Percentiles rank a stretch among this genome's conserved stretches.
Conservation (phyloP, 2,329 filamentous ascomycete genomes). For the Erysiphe neolycopersici region DNA sequence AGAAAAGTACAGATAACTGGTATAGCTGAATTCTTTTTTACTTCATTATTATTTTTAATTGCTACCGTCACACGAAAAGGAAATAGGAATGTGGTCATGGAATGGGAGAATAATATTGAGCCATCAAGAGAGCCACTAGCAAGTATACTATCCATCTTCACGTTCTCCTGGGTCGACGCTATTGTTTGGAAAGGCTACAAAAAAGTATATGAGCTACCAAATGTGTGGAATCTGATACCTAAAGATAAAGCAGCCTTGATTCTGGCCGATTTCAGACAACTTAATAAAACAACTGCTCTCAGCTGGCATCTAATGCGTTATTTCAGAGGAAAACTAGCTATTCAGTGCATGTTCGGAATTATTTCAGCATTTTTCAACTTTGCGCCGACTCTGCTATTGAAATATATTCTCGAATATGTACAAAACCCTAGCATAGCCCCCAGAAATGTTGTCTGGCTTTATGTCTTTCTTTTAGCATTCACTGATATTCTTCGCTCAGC, state of each 20-base stretch:
- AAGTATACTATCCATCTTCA: slow-evolving; percentile 65
- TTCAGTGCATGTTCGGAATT: slow-evolving; percentile 58
- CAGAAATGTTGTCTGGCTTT: slow-evolving; percentile 78
- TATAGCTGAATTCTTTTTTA: slow-evolving; percentile 48
- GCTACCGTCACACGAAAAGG: slow-evolving; percentile 67
- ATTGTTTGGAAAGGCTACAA: slow-evolving; percentile 78
- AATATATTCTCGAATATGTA: slow-evolving; percentile 82
- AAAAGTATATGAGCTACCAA: slow-evolving; percentile 52
- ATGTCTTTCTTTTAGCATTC: slow-evolving; percentile 69
- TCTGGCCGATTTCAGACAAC: slow-evolving; percentile 56
- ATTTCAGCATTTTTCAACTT: slow-evolving; percentile 68
- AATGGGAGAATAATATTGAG: slow-evolving; percentile 70
- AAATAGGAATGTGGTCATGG: slow-evolving; percentile 66
- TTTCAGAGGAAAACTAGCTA: slow-evolving; percentile 50
- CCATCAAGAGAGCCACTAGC: slow-evolving; percentile 70
- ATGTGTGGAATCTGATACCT: slow-evolving; percentile 78
- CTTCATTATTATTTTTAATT: slow-evolving; percentile 46
- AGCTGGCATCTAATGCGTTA: slow-evolving; percentile 60
- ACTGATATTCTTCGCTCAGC: slow-evolving; percentile 62
- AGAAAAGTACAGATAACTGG: slow-evolving; percentile 32
- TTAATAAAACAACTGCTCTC: slow-evolving; percentile 57
- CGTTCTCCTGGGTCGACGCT: slow-evolving; percentile 73
- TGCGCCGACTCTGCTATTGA: slow-evolving; percentile 69
- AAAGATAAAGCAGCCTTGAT: slow-evolving; percentile 69
- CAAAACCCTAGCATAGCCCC: slow-evolving; percentile 54